These are phyloP conservation scores for Lactarius trivialis DNA, from an alignment of 768 basidiomycete species.

Conservation along the genomic window DNA sequence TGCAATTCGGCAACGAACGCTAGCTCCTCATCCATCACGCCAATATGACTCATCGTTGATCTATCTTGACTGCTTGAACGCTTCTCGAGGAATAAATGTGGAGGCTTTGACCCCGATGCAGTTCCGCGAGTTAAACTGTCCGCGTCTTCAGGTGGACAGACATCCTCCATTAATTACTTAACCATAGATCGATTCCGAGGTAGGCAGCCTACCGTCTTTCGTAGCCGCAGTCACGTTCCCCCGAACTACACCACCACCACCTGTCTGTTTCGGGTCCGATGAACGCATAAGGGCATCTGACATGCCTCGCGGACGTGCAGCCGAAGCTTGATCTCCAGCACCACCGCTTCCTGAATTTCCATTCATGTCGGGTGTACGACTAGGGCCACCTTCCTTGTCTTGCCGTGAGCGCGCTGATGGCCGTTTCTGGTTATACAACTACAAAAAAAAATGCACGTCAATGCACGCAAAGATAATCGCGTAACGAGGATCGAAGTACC, in stretches of 20 bases:
- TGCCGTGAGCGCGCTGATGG: constrained; percentile 49
- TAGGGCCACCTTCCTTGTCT: constrained; percentile 36
- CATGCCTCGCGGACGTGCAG: constrained; percentile 59
- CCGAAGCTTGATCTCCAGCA: constrained; percentile 33
- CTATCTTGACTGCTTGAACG: constrained; percentile 5
- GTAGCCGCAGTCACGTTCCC: constrained; percentile 11
- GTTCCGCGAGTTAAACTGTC: constrained; percentile 6
- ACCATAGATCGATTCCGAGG: constrained; percentile 18
- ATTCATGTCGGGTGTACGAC: constrained; percentile 19
- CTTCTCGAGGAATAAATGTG: constrained; percentile 4
- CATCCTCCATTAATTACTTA: constrained; percentile 19
- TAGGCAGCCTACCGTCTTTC: constrained; percentile 24
- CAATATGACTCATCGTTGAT: not conserved
- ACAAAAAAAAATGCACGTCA: constrained; percentile 22
- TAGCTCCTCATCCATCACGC: constrained; percentile 12
- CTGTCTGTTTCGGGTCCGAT: constrained; percentile 13
- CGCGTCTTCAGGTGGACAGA: constrained; percentile 16
- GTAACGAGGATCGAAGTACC: constrained; percentile 36
- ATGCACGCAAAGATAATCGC: constrained; percentile 14
- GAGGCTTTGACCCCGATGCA: constrained; percentile 6
- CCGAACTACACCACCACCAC: constrained; percentile 14
- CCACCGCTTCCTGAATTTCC: constrained; percentile 31
- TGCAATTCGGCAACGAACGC: constrained; percentile 15
- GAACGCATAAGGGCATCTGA: constrained; percentile 50
- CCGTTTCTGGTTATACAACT: constrained; percentile 78